Conservation (phyloP, 495 filamentous ascomycete species). For the Podospora australis region DNA sequence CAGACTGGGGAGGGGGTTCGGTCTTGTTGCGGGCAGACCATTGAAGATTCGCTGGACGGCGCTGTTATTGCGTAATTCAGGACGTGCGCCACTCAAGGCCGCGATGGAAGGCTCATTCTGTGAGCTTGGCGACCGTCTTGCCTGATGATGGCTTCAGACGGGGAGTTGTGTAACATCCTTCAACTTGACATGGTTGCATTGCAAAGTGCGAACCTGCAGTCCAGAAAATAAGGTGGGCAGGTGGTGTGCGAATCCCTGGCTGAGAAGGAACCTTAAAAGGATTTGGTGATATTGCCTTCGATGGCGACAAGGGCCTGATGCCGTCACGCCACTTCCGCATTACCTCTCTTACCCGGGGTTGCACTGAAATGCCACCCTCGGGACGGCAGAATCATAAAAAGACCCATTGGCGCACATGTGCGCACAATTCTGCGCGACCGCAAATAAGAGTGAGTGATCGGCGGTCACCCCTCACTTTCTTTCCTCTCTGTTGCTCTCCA, state of each 20-base stretch:
- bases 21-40: too few species aligned
- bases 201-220: neutral
- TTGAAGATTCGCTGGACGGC: too few species aligned
- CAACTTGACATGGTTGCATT: too few species aligned
- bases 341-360: neutral
- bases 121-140: too few species aligned
- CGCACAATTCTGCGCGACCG: neutral
- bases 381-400: neutral
- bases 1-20: too few species aligned
- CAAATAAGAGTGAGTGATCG: neutral
- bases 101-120: too few species aligned
- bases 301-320: constrained; percentile 8
- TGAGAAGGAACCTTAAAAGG: neutral
- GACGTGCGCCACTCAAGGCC: too few species aligned
- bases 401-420: neutral
- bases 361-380: too few species aligned
- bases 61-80: too few species aligned
- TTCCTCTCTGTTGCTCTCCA: neutral
- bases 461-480: neutral
- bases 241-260: neutral
- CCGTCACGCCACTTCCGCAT: constrained; percentile 7
- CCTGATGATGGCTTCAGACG: too few species aligned
- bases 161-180: too few species aligned
- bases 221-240: neutral
- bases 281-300: constrained; percentile 2